A percentile compares a stretch with the other conserved stretches of the same genome.
phyloP scores from a whole-genome alignment of 2,329 filamentous ascomycete species.

The Colletotrichum chlorophyti region DNA sequence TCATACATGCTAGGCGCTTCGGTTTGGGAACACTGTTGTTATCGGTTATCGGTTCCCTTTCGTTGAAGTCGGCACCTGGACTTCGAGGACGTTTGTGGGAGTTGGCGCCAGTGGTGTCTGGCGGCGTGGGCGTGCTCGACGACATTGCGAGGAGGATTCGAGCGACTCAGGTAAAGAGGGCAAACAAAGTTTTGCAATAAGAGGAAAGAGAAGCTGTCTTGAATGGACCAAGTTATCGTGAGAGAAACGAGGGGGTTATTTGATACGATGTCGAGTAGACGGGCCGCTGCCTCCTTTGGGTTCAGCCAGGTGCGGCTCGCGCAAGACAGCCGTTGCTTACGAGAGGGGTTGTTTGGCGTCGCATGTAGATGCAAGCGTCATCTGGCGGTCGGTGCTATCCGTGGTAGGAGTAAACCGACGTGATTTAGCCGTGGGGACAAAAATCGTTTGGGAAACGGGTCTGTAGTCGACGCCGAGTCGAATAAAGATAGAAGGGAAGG shows the following conservation, averaged over 20 bases:
- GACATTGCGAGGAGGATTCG: constrained; percentile 17
- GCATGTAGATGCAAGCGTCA: background rate
- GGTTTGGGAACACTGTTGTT: constrained; percentile 72
- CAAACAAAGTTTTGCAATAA: too few species aligned
- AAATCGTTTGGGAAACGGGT: background rate
- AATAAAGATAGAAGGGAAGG: background rate
- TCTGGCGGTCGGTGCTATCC: background rate
- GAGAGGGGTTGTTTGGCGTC: background rate
- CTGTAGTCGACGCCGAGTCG: background rate
- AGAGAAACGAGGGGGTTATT: background rate
- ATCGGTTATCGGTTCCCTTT: constrained; percentile 52
- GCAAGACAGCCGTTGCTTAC: background rate
- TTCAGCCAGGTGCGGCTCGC: too few species aligned
- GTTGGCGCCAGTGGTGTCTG: constrained; percentile 27
- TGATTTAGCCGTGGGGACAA: background rate
- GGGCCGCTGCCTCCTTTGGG: background rate
- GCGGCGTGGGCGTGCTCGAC: constrained; percentile 30
- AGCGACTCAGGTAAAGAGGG: background rate
- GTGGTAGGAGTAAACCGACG: too few species aligned
- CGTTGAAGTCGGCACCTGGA: constrained; percentile 41
- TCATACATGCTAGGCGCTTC: constrained; percentile 94
- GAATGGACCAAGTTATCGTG: background rate
- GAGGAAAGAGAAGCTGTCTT: too few species aligned
- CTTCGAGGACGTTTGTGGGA: constrained; percentile 27
- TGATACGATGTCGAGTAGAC: background rate